Evolutionary conservation across 2,329 filamentous ascomycete genomes (phyloP), one percentile per base, ranked within the genome.

Genomic region (Fusarium robinianum): DNA sequence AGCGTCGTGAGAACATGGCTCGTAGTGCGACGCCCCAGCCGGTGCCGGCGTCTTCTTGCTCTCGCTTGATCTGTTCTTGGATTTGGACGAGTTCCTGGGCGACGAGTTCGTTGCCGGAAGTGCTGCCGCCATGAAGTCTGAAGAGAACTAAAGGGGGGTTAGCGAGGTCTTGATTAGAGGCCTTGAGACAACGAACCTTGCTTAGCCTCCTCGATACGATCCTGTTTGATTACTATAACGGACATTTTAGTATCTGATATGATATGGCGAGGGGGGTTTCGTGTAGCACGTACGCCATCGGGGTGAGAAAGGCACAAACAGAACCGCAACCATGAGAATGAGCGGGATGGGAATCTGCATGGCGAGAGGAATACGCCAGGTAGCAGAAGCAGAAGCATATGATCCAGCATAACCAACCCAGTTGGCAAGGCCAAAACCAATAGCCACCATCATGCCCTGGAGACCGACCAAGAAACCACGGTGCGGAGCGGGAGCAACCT

Each of bases 401-500:
- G 61, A 59, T 7, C 69, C 62, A 3, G 61, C 52, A 18, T 49
- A 55, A n/a, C 58, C 58, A 11, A 60, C 35, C 45, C 51, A 57
- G 31, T 60, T 55, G 0, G 56, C 49, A 0, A 55, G 14, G 8
- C 37, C 33, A n/a, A 55, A 57, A 19, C 53, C 46, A 14, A 46
- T 41, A 8, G 49, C 41, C 12, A 50, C 44, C 18, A 52, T 33
- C 12, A 70, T 40, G 10, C 63, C 58, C 31, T 72, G 67, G 1
- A 68, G 58, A 2, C 68, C 70, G 0, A 75, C 69, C 2, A 74
- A 62, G 0, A 65, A 65, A 4, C 71, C 72, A 7, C 72, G 68
- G 4, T 72, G 62, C 16, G 71, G 67, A 3, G 72, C 69, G 4
- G 69, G 69, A 0, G 71, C 67, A 5, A 73, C 63, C 49, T 74